Base-by-base conservation (phyloP, 345 rosid species). In the Linum tenue region DNA sequence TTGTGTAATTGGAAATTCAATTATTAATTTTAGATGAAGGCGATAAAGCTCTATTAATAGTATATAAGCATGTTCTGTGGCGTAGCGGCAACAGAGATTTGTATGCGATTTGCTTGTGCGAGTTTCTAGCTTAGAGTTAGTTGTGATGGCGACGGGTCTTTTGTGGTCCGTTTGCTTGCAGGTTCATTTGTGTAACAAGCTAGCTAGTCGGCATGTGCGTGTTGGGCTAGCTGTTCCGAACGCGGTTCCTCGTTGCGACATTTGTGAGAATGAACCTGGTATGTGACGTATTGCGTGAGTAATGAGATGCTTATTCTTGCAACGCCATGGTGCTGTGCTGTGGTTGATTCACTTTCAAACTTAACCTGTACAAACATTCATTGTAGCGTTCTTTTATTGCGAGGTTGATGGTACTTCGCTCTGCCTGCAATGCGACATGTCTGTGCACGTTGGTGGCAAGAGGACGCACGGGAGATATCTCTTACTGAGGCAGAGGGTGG, bases 371-470 rank as follows among this genome's bases (percentile, higher is more conserved):
- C 14, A 51, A 9, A 51, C 10, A 51, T 51, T 51, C n/a, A 9
- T 51, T 51, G 59, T 31, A 56, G 59, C 59, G 5, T 56, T 56
- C 59, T 56, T 56, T n/a, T 89, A 81, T 72, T 89, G 96, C 75
- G 90, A 84, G 81, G 78, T 86, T 79, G 90, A 89, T 58, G 96
- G 92, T 68, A 89, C 79, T 75, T 89, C 96, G 37, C 88, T 89
- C 56, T 89, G 96, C 79, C 78, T 89, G 64, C 96, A 89, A 86
- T 89, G 96, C 59, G 96, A 89, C 82, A 86, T 81, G 92, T 72
- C 80, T 41, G 96, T 89, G 37, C 96, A 89, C 86, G 86, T 83
- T 67, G 96, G 96, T 14, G 92, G 86, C 64, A 89, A 87, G 78
- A 80, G 90, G 79, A 85, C 80, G 2, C 95, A 89, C 62, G 74